A percentile compares a stretch with the other conserved stretches of the same genome.
phyloP scores from a whole-genome alignment of 106 monocot species.

The Xerophyta viscosa region DNA sequence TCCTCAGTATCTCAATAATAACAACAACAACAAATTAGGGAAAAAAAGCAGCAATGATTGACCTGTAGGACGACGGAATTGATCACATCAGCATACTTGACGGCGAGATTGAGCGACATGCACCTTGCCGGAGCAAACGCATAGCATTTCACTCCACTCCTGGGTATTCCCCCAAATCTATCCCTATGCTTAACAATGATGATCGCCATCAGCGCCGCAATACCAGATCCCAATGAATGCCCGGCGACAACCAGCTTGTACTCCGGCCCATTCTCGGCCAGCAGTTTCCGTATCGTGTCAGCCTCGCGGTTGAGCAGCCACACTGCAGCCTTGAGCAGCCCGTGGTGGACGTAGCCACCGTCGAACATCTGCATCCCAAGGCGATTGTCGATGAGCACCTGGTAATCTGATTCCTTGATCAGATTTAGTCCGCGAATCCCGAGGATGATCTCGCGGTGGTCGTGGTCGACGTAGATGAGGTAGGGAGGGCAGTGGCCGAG shows the following conservation, averaged over 20 bases:
- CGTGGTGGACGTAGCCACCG: slow-evolving; percentile 60
- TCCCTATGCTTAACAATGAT: slow-evolving; percentile 38
- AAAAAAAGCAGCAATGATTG: slow-evolving; percentile 3
- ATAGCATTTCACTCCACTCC: slow-evolving; percentile 43
- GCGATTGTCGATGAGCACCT: slow-evolving; percentile 38
- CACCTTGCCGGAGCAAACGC: slow-evolving; percentile 64
- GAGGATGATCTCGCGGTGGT: slow-evolving; percentile 35
- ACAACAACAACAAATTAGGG: no score
- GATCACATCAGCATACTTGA: slow-evolving; percentile 69
- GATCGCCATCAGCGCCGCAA: slow-evolving; percentile 40
- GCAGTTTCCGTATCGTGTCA: slow-evolving; percentile 1
- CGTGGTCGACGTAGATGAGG: slow-evolving; percentile 33
- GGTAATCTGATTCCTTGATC: slow-evolving; percentile 40
- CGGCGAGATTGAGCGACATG: slow-evolving; percentile 61
- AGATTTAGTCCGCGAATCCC: slow-evolving; percentile 57
- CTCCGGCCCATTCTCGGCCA: slow-evolving; percentile 15
- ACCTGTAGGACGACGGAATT: slow-evolving; percentile 67
- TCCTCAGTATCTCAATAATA: no score
- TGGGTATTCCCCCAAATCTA: slow-evolving; percentile 27
- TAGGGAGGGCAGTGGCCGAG: slow-evolving; percentile 36
- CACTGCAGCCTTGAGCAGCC: slow-evolving; percentile 51
- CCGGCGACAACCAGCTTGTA: slow-evolving; percentile 43
- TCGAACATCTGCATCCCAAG: slow-evolving; percentile 39
- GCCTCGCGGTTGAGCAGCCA: slow-evolving; percentile 39
- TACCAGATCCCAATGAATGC: slow-evolving; percentile 54